Conservation (phyloP, 768 basidiomycete species). For the Mrakia blollopis region DNA sequence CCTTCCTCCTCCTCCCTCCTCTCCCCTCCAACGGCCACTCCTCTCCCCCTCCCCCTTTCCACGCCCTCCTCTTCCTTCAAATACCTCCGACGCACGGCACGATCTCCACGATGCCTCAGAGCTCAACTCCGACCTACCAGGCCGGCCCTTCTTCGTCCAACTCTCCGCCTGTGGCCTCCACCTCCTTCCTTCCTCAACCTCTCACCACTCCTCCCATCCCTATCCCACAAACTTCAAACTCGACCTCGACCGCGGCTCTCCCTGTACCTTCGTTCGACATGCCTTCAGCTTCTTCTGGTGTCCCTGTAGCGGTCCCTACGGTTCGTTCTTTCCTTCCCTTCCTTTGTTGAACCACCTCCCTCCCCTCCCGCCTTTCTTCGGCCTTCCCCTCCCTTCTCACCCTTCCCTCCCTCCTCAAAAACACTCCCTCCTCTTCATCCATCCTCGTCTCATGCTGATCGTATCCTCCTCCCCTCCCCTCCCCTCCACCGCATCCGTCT, state of each 20-base stretch:
- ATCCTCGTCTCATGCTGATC: not conserved
- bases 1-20: too few relatives aligned
- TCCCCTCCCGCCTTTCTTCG: not conserved
- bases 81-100: not conserved
- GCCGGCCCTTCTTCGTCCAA: not conserved
- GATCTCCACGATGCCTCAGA: not conserved
- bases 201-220: not conserved
- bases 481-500: too few relatives aligned
- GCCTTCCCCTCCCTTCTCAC: conserved; percentile 7
- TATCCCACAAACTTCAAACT: not conserved
- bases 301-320: not conserved
- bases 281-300: not conserved
- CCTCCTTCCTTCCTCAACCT: not conserved
- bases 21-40: not conserved
- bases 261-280: not conserved
- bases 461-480: not conserved
- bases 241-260: not conserved
- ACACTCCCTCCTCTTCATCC: not conserved
- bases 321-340: not conserved
- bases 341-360: not conserved
- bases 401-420: not conserved
- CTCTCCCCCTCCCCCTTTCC: not conserved
- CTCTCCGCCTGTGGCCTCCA: not conserved
- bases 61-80: not conserved
- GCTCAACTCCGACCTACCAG: not conserved